A percentile compares a stretch with the other conserved stretches of the same genome.
Evolutionary conservation across 116 monocot genomes (phyloP).

Genomic region (Zostera marina): DNA sequence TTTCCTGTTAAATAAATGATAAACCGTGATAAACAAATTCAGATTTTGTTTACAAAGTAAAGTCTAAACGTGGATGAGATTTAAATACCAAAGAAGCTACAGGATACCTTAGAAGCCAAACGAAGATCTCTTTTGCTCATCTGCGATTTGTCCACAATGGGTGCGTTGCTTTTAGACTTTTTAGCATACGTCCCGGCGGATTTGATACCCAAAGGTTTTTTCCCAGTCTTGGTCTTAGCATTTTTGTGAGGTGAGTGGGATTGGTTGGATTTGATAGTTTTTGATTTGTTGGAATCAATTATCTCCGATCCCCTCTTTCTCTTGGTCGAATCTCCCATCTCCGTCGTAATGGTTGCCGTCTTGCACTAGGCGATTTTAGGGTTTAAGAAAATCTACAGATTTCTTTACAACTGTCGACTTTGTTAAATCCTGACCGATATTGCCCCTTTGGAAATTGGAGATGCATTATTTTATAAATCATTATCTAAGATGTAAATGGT

Average conservation of each 20-base stretch:
- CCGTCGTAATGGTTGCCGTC: conserved; percentile 6
- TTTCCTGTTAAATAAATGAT: conserved; percentile 28
- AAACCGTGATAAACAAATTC: conserved; percentile 1
- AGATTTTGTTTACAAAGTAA: not conserved
- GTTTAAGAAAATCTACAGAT: too few relatives aligned
- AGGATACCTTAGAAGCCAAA: conserved; percentile 47
- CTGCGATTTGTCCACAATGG: conserved; percentile 13
- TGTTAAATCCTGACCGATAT: too few relatives aligned
- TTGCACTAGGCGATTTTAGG: not conserved
- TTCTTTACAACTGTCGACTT: too few relatives aligned
- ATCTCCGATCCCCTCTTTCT: conserved; percentile 22
- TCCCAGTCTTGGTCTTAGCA: not conserved
- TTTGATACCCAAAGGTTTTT: not conserved
- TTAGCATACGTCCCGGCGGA: not conserved
- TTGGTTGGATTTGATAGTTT: conserved; percentile 5
- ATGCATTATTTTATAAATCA: too few relatives aligned
- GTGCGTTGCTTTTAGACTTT: not conserved
- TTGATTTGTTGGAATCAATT: conserved; percentile 9
- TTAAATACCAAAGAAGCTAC: not conserved
- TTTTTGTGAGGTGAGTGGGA: not conserved
- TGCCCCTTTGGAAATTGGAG: too few relatives aligned
- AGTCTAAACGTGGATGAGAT: not conserved
- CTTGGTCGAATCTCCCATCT: conserved; percentile 30
- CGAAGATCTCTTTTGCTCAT: conserved; percentile 44
- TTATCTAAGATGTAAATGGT: too few relatives aligned